Percentiles rank a stretch among this genome's conserved stretches.
phyloP scores from a whole-genome alignment of 768 basidiomycete species.

The Mycena maculata region DNA sequence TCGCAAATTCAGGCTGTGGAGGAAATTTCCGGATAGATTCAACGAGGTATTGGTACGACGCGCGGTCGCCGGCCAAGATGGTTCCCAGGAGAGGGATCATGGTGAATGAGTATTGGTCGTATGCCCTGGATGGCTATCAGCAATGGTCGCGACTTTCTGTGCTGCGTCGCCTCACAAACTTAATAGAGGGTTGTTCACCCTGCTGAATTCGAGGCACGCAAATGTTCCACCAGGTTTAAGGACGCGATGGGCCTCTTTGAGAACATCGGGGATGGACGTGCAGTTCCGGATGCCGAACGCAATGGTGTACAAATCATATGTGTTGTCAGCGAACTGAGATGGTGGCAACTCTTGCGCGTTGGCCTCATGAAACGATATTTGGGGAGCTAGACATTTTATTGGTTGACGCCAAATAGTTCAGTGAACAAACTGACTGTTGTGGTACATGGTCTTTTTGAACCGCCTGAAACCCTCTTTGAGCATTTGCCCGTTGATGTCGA shows the following conservation, averaged over 20 bases:
- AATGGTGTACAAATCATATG: conserved; percentile 97
- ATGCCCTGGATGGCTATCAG: conserved; percentile 66
- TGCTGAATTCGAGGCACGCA: conserved; percentile 96
- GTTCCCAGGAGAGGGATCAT: conserved; percentile 97
- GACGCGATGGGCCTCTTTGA: conserved; percentile 91
- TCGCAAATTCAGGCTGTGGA: conserved; percentile 85
- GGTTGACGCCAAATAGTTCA: conserved; percentile 16
- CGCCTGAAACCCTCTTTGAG: conserved; percentile 89
- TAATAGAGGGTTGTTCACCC: conserved; percentile 88
- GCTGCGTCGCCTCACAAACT: conserved; percentile 72
- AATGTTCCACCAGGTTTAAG: conserved; percentile 97
- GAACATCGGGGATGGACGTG: conserved; percentile 89
- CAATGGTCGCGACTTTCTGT: not conserved
- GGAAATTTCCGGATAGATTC: conserved; percentile 98
- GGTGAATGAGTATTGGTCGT: conserved; percentile 96
- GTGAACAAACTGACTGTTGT: conserved; percentile 78
- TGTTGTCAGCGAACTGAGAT: conserved; percentile 78
- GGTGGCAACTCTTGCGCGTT: conserved; percentile 87
- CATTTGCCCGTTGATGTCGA: conserved; percentile 97
- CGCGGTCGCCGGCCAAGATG: conserved; percentile 93
- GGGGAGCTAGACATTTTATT: conserved; percentile 70
- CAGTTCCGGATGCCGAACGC: conserved; percentile 98
- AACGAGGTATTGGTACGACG: conserved; percentile 96
- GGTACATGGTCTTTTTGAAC: conserved; percentile 98
- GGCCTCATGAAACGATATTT: conserved; percentile 91